A percentile compares a stretch with the other conserved stretches of the same genome.
Conservation (phyloP, 345 rosid genomes). For the Corymbia maculata region DNA sequence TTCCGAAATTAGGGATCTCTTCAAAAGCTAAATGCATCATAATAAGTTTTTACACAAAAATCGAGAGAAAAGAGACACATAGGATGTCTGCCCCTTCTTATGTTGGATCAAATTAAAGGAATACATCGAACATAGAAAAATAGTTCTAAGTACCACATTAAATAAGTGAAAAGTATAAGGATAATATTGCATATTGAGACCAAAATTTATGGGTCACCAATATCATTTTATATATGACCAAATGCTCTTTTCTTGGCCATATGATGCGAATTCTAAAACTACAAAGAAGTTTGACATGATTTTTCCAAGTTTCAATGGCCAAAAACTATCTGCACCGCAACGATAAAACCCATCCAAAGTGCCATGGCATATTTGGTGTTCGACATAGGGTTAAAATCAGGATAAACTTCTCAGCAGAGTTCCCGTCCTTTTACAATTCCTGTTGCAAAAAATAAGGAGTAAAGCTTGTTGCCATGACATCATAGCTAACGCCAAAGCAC, state of each 20-base stretch:
- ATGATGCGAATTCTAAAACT: background rate
- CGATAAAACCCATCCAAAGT: background rate
- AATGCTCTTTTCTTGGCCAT: background rate
- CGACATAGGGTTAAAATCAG: too few relatives aligned
- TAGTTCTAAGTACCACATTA: background rate
- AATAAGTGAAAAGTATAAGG: background rate
- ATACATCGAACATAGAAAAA: background rate
- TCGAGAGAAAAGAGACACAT: background rate
- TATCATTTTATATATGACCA: background rate
- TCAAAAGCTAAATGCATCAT: background rate
- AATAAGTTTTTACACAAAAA: too few relatives aligned
- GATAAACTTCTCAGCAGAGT: background rate
- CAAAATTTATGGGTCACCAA: background rate
- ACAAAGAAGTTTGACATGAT: too few relatives aligned
- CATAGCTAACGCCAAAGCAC: background rate
- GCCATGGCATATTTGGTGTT: background rate
- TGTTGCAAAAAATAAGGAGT: too few relatives aligned
- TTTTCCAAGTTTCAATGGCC: too few relatives aligned
- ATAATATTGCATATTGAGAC: background rate
- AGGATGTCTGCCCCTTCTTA: background rate
- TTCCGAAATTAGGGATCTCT: background rate
- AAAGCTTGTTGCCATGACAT: background rate
- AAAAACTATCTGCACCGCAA: background rate
- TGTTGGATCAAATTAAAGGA: background rate
- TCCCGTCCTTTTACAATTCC: background rate